Evolutionary conservation across 2,329 filamentous ascomycete genomes (phyloP), one percentile per base, ranked within the genome.

Genomic region (Falciphora oryzae): DNA sequence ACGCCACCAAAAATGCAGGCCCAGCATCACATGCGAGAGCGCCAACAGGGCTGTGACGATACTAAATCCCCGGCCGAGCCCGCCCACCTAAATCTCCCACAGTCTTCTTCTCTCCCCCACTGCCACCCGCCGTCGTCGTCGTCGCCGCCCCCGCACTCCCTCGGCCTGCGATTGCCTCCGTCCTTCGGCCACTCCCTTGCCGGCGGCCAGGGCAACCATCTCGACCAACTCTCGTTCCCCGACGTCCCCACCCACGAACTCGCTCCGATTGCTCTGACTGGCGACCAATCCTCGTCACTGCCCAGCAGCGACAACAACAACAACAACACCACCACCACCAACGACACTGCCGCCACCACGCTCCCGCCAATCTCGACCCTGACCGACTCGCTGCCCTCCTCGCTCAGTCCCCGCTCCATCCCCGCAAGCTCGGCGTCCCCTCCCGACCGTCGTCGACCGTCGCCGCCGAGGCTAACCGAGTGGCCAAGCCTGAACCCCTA

Each of bases 401-500:
- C 66, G 67, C 61, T 67, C 70, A 44, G 32, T 71, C 59, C 71
- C 59, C 27, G 35, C 58, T 29, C 61, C 61, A 11, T 63, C 32
- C 13, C 65, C 70, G 25, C 70, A 64, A 61, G 63, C 68, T 14
- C 70, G 63, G 50, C 61, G 63, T 57, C 68, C 68, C 63, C 53
- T 65, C 35, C 65, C 68, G 57, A 53, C 66, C 70, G 25, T 69
- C 66, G 63, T 66, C 72, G 38, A 65, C 73, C 56, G 25, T 57
- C 35, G 28, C 62, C 62, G 56, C 62, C 57, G 66, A 73, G 63
- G 59, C 72, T 29, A 72, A 70, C 31, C 75, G 77, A 66, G 22
- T 85, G 83, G 83, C 79, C 80, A 28, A 79, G 78, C 66, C 71
- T 82, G 61, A 83, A 83, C 65, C 80, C 81, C 0, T 72, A 83